These are phyloP conservation scores for Podospora pseudoanserina DNA, from an alignment of 495 filamentous ascomycete species.

Conservation along the genomic window DNA sequence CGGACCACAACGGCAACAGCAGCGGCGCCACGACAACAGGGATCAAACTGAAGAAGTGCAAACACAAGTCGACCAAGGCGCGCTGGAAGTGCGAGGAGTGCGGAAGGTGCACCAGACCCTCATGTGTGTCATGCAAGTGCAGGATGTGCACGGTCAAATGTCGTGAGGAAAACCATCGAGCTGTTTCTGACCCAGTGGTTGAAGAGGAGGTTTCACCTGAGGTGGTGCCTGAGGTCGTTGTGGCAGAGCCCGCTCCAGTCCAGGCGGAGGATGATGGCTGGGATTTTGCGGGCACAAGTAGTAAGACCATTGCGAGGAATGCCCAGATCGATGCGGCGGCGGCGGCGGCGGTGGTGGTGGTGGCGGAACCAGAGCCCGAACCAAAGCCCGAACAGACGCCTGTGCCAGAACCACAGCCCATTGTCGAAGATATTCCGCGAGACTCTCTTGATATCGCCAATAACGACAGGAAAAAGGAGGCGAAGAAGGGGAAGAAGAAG, in stretches of 20 bases:
- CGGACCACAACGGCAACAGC: background rate
- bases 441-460: background rate
- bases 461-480: background rate
- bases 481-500: background rate
- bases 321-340: background rate
- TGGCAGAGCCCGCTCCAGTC: background rate
- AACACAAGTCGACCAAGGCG: background rate
- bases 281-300: background rate
- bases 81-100: background rate
- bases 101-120: background rate
- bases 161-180: background rate
- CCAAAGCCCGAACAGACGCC: background rate
- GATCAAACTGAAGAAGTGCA: background rate
- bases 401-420: background rate
- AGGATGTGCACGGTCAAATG: background rate
- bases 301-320: background rate
- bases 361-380: background rate
- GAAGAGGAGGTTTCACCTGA: background rate
- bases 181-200: background rate
- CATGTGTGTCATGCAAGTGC: background rate
- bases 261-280: background rate
- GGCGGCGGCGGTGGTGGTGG: background rate
- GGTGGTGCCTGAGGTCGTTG: background rate
- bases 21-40: background rate
- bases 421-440: background rate